These are phyloP conservation scores for Geoglossum cookeanum DNA, from an alignment of 2,329 filamentous ascomycete species.

Conservation along the genomic window DNA sequence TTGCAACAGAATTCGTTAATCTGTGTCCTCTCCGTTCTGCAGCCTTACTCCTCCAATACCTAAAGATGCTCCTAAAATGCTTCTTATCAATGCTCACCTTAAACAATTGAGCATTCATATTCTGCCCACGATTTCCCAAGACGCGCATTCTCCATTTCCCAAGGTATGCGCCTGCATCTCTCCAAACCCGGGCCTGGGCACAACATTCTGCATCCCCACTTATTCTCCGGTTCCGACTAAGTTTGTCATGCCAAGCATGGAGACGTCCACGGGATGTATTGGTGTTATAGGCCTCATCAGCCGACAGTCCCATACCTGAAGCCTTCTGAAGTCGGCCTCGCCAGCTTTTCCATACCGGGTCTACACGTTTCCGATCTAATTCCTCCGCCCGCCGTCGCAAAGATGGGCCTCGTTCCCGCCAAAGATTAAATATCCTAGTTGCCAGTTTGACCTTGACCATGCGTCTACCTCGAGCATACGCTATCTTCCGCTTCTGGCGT, in stretches of 20 bases:
- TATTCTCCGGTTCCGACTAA: constrained; percentile 17
- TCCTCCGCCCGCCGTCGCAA: constrained; percentile 23
- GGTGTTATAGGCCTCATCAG: background rate
- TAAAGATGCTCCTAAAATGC: constrained; percentile 34
- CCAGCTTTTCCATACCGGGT: constrained; percentile 18
- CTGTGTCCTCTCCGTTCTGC: constrained; percentile 5
- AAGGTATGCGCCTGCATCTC: constrained; percentile 27
- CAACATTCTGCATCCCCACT: constrained; percentile 27
- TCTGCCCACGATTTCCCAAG: constrained; percentile 32
- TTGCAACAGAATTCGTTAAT: background rate
- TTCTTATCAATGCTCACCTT: constrained; percentile 32
- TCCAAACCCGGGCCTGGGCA: constrained; percentile 26
- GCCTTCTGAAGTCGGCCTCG: background rate
- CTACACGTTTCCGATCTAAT: constrained; percentile 18
- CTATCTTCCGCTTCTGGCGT: constrained; percentile 32
- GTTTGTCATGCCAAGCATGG: constrained; percentile 19
- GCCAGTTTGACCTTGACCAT: constrained; percentile 35
- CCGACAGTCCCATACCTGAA: background rate
- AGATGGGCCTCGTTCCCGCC: constrained; percentile 19
- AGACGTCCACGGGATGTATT: constrained; percentile 19
- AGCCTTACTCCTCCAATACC: constrained; percentile 33
- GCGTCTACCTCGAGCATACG: constrained; percentile 34
- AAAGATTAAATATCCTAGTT: constrained; percentile 21
- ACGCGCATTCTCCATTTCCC: constrained; percentile 38
- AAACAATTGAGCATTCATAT: constrained; percentile 33